Base-by-base conservation (phyloP, 495 filamentous ascomycete species). In the Neurospora discreta region DNA sequence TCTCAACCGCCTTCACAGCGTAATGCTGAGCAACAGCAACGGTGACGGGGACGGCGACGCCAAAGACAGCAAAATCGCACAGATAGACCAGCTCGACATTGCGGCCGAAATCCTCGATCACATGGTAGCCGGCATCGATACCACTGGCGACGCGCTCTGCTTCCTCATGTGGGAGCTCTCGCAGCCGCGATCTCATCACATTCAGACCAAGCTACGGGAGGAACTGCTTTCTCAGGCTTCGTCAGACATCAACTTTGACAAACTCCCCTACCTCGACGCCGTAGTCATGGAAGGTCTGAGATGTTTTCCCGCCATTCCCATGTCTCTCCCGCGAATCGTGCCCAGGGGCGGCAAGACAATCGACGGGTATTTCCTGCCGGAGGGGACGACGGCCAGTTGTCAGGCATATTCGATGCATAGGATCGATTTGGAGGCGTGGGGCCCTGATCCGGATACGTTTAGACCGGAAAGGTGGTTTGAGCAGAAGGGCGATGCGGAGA, bases 81-180 rank as follows among this genome's bases (percentile, higher is more conserved):
- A 69, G 10, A 74, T 84, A 72, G 79, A 82, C 18, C 70, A 78
- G 0, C 73, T 84, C 8, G 83, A 85, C 71, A 80, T 82, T 58
- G 82, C 83, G 0, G 83, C 83, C 68, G 84, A 86, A 46, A 82
- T 82, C 65, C 79, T 85, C 60, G 84, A 86, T 69, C 84, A 86
- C 74, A 84, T 85, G 82, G 87, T 84, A 0, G 89, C 89, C 0
- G 89, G 89, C 1, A 90, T 90, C 71, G 89, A 90, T 73, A 91
- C 89, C 3, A 90, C 89, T 0, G 89, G 89, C 39, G 89, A 90
- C 75, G 86, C 84, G 1, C 79, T 91, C 0, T 90, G 87, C 72
- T 90, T 91, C 71, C 79, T 91, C 7, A 88, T 91, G 86, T 89
- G 87, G 85, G 85, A 90, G 76, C 80, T 91, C 1, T 91, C 89